Evolutionary conservation across 176 grass and related monocot species (phyloP), one percentile per base, ranked within the genome.

Genomic region (Olyra latifolia): DNA sequence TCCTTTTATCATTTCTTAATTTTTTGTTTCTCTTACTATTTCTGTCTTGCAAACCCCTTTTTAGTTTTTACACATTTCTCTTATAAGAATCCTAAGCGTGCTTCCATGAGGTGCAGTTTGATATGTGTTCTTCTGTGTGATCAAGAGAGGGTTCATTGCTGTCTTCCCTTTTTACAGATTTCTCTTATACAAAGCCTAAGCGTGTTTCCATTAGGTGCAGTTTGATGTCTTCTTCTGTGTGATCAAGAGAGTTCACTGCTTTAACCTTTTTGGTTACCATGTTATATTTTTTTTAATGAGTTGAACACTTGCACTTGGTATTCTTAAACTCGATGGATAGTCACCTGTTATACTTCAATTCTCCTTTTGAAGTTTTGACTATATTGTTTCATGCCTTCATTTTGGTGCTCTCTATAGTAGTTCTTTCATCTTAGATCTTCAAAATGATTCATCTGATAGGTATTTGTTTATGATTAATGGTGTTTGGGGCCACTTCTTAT

Each of bases 31-130:
- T 59, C 20, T 87, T 82, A 24, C 62, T 62, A 39, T 76, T 62
- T 61, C 50, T 81, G 42, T 67, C 42, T 71, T 75, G 20, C 28
- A 75, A 28, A 74, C 25, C 48, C n/a, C 44, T 57, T 65, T 48
- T 22, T 16, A 35, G 32, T 57, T 65, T 48, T 22, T 16, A 35
- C 55, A 28, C 70, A 57, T 48, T 80, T 66, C 4, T 66, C n/a
- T 80, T 46, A 70, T 70, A 64, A 78, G 59, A 29, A 64, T 27
- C 58, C 59, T 80, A 80, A 69, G 64, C 16, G 12, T 29, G 57
- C 57, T 61, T 61, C 24, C 25, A 15, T 28, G 57, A 61, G 14
- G 24, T 0, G 25, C 56, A 27, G 25, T 29, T 59, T 61, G 57
- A 61, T 61, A 15, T 61, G 57, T 6, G 7, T 57, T 69, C 60